phyloP scores from a whole-genome alignment of 192 early-diverging fungal genomes.

The Entomortierella chlamydospora region DNA sequence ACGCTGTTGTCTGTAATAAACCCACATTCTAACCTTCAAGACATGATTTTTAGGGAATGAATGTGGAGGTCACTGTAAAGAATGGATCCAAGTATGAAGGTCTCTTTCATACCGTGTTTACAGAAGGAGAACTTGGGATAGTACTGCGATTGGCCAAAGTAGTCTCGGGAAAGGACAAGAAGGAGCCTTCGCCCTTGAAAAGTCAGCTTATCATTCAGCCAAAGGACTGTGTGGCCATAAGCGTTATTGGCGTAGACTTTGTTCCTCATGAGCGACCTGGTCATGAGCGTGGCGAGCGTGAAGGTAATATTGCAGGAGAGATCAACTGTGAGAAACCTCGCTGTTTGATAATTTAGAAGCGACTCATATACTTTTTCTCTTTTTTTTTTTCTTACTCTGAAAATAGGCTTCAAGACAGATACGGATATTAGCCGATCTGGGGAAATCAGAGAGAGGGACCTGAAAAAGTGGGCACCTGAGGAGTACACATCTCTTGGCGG shows the following conservation, averaged over 20 bases:
- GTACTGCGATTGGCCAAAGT: slow-evolving; percentile 69
- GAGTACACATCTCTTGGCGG: slow-evolving; percentile 57
- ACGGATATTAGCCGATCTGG: slow-evolving; percentile 83
- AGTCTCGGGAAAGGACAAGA: slow-evolving; percentile 51
- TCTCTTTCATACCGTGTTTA: slow-evolving; percentile 71
- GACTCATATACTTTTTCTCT: neutral
- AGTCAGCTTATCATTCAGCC: slow-evolving; percentile 67
- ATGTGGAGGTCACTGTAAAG: slow-evolving; percentile 68
- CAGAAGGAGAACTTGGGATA: slow-evolving; percentile 72
- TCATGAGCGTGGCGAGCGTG: slow-evolving; percentile 63
- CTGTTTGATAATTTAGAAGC: no score
- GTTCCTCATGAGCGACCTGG: slow-evolving; percentile 48
- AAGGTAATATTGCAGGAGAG: slow-evolving; percentile 55
- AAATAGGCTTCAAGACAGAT: slow-evolving; percentile 86
- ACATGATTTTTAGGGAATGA: slow-evolving; percentile 64
- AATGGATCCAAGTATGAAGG: slow-evolving; percentile 75
- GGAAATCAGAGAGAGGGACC: slow-evolving; percentile 79
- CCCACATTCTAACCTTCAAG: no score
- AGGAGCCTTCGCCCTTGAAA: slow-evolving; percentile 56
- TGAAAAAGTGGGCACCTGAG: slow-evolving; percentile 89
- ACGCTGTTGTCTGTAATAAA: no score
- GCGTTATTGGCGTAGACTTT: slow-evolving; percentile 65
- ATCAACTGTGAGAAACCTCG: no score
- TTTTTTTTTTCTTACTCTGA: neutral
- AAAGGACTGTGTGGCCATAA: slow-evolving; percentile 75